Evolutionary conservation across 495 filamentous ascomycete species (phyloP).

Genomic region (Hyaloscypha hepaticicola): DNA sequence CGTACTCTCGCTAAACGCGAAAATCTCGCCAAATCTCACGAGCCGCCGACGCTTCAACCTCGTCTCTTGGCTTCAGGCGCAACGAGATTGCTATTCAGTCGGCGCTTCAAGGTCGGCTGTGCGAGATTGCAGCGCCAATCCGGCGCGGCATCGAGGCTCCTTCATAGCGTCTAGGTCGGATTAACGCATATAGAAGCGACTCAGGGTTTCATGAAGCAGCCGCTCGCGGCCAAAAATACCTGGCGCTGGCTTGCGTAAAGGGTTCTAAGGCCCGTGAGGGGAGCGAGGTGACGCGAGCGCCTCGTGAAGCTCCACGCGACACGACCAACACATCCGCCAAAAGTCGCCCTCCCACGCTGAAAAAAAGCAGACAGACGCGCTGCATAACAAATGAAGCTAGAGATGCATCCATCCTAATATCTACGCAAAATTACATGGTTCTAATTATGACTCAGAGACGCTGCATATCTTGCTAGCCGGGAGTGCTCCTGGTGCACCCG

Average conservation of each 20-base stretch:
- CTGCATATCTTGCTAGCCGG: background rate
- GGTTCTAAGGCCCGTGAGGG: background rate
- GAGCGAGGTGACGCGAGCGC: slow-evolving; percentile 29
- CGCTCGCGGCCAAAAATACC: slow-evolving; percentile 23
- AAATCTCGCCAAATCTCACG: slow-evolving; percentile 23
- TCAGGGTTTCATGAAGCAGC: slow-evolving; percentile 29
- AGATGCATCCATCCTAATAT: slow-evolving; percentile 6
- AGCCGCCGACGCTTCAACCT: slow-evolving; percentile 19
- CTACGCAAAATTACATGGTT: slow-evolving; percentile 8
- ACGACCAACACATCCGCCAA: background rate
- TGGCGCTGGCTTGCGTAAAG: background rate
- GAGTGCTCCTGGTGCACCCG: slow-evolving; percentile 2
- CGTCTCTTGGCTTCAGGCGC: background rate
- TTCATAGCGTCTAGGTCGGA: background rate
- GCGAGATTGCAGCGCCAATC: slow-evolving; percentile 27
- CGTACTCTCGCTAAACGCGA: slow-evolving; percentile 25
- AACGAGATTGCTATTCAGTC: slow-evolving; percentile 10
- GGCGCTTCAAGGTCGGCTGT: slow-evolving; percentile 33
- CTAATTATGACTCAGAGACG: slow-evolving; percentile 30
- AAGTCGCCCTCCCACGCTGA: background rate
- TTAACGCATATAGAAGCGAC: slow-evolving; percentile 15
- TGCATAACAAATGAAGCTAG: slow-evolving; percentile 22
- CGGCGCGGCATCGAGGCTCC: slow-evolving; percentile 22
- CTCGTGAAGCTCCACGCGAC: slow-evolving; percentile 15
- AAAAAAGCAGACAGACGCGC: slow-evolving; percentile 17